phyloP scores from a whole-genome alignment of 1,284 basidiomycete genomes.

The Gymnopus androsaceus region DNA sequence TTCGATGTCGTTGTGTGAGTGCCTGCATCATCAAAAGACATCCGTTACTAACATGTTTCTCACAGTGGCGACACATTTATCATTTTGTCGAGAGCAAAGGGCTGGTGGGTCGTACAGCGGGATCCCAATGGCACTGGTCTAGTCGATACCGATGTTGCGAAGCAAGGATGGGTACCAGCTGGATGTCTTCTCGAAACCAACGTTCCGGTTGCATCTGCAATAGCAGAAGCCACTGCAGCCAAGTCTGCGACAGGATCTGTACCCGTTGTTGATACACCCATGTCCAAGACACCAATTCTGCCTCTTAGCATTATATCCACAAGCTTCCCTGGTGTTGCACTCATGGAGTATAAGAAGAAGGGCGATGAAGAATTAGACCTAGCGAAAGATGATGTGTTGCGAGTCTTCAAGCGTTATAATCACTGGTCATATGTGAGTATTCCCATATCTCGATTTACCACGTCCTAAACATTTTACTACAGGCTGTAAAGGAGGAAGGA shows the following conservation, averaged over 20 bases:
- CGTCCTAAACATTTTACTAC: conserved; percentile 17
- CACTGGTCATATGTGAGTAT: conserved; percentile 87
- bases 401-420: conserved; percentile 97
- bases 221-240: conserved; percentile 72
- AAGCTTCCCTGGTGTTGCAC: conserved; percentile 89
- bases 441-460: conserved; percentile 11
- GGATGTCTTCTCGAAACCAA: conserved; percentile 94
- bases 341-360: conserved; percentile 94
- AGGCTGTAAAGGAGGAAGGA: conserved; percentile 86
- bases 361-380: conserved; percentile 88
- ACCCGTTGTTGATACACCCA: conserved; percentile 43
- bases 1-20: conserved; percentile 96
- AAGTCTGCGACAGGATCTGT: conserved; percentile 42
- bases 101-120: conserved; percentile 99
- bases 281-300: conserved; percentile 74
- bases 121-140: conserved; percentile 86
- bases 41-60: too few species aligned
- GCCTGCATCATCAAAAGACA: too few species aligned
- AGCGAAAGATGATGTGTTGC: conserved; percentile 80
- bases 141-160: conserved; percentile 71
- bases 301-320: conserved; percentile 89
- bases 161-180: conserved; percentile 88
- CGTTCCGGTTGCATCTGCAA: conserved; percentile 75
- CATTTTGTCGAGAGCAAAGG: conserved; percentile 90
- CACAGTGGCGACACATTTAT: conserved; percentile 86